A percentile compares a stretch with the other conserved stretches of the same genome.
phyloP scores from a whole-genome alignment of 768 basidiomycete species.

The Clitopilus hobsonii region DNA sequence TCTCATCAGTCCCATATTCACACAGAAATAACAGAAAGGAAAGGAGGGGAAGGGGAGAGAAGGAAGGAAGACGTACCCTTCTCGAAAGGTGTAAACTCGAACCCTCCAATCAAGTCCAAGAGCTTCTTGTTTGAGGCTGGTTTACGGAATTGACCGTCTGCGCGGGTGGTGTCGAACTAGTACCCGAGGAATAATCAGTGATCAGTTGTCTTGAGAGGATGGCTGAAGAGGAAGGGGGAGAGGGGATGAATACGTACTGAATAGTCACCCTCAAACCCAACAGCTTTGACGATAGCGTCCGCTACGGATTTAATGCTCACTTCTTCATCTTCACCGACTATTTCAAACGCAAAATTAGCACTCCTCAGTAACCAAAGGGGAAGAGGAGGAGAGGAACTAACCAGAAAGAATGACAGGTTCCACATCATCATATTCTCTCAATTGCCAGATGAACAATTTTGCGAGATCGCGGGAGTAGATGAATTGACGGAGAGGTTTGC shows the following conservation, averaged over 20 bases:
- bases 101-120: conserved; percentile 67
- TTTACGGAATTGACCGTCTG: conserved; percentile 95
- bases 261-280: conserved; percentile 77
- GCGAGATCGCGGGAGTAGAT: conserved; percentile 97
- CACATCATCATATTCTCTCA: conserved; percentile 87
- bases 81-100: conserved; percentile 91
- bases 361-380: neutral
- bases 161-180: conserved; percentile 80
- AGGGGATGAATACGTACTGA: conserved; percentile 37
- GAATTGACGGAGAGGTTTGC: conserved; percentile 93
- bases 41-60: too few species aligned
- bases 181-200: neutral
- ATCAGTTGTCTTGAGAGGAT: neutral
- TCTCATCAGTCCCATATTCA: too few species aligned
- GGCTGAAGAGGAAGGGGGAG: neutral
- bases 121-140: conserved; percentile 93
- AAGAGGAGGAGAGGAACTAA: conserved; percentile 19
- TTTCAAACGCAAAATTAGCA: neutral
- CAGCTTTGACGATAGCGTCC: conserved; percentile 82
- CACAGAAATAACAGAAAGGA: too few species aligned
- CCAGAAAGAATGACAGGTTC: conserved; percentile 92
- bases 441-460: conserved; percentile 90
- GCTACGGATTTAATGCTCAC: conserved; percentile 89
- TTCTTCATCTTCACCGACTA: conserved; percentile 92
- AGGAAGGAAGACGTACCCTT: conserved; percentile 54